Conservation (phyloP, 768 basidiomycete genomes). For the Hysterangium stoloniferum region DNA sequence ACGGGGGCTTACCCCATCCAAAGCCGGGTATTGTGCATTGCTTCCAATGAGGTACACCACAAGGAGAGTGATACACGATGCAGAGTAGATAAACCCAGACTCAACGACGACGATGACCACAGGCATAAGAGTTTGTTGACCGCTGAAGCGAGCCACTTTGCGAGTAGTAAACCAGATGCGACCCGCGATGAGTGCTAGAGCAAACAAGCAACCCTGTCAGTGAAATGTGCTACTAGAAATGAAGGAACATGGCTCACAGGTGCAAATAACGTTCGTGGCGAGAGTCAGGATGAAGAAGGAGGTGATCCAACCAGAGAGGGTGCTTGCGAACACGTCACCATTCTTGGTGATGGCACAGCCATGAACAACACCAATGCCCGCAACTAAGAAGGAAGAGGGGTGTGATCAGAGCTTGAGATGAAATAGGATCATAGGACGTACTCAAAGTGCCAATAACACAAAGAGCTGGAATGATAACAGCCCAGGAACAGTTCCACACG, state of each 20-base stretch:
- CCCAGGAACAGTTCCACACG: slow-evolving; percentile 24
- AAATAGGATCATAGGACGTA: not conserved
- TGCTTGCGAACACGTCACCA: slow-evolving; percentile 24
- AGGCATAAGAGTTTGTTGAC: slow-evolving; percentile 16
- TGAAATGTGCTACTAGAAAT: not conserved
- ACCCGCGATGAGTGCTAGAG: slow-evolving; percentile 24
- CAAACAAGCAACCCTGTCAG: not conserved
- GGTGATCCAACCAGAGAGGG: slow-evolving; percentile 32
- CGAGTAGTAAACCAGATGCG: slow-evolving; percentile 30
- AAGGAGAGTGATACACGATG: slow-evolving; percentile 27
- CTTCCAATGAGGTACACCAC: slow-evolving; percentile 22
- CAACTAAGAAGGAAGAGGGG: not conserved
- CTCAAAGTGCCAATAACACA: slow-evolving; percentile 5
- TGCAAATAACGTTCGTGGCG: slow-evolving; percentile 31
- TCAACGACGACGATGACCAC: slow-evolving; percentile 29
- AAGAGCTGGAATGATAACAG: slow-evolving; percentile 15
- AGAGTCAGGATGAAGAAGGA: slow-evolving; percentile 33
- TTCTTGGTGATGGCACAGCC: slow-evolving; percentile 4
- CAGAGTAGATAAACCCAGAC: slow-evolving; percentile 30
- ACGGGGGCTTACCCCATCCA: slow-evolving; percentile 27
- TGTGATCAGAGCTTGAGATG: not conserved
- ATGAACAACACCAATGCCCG: slow-evolving; percentile 8
- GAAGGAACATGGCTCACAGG: slow-evolving; percentile 18
- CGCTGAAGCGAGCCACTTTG: slow-evolving; percentile 18
- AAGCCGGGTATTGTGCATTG: slow-evolving; percentile 28